Percentiles rank a stretch among this genome's conserved stretches.
Conservation (phyloP, 129 eudicot genomes). For the Chrysanthemum makinoi region DNA sequence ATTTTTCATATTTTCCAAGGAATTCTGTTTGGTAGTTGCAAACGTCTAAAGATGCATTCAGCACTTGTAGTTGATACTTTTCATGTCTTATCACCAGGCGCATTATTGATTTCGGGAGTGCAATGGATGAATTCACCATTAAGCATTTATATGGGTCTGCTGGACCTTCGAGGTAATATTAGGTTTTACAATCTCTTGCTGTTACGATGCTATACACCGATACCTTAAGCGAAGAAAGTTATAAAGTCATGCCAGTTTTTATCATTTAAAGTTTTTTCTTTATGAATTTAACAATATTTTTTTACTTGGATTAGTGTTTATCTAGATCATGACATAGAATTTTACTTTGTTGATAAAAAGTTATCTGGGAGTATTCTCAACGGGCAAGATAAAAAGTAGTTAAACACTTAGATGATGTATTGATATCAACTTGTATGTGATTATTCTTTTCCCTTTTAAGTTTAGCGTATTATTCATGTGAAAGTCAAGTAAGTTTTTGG, state of each 20-base stretch:
- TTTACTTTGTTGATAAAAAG: too few relatives aligned
- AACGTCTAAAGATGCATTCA: conserved; percentile 13
- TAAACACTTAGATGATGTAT: too few relatives aligned
- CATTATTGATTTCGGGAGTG: conserved; percentile 95
- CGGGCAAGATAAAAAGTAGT: too few relatives aligned
- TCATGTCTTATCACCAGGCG: conserved; percentile 52
- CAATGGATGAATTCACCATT: conserved; percentile 73
- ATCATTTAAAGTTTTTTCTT: background rate
- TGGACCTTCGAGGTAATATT: conserved; percentile 91
- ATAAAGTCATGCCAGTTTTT: background rate
- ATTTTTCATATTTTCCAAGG: background rate
- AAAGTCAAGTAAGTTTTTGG: conserved; percentile 9
- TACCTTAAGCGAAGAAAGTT: background rate
- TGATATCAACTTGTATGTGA: background rate
- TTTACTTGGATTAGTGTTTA: background rate
- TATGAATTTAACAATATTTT: conserved; percentile 10
- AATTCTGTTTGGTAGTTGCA: conserved; percentile 12
- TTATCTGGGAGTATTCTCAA: too few relatives aligned
- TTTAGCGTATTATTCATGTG: background rate
- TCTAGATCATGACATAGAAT: background rate
- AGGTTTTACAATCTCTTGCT: background rate
- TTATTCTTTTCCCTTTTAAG: background rate
- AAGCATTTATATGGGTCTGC: conserved; percentile 73
- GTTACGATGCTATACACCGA: background rate
- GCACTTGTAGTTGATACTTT: background rate